Conservation (phyloP, 1,284 basidiomycete species). For the Trichosporon ovoides region DNA sequence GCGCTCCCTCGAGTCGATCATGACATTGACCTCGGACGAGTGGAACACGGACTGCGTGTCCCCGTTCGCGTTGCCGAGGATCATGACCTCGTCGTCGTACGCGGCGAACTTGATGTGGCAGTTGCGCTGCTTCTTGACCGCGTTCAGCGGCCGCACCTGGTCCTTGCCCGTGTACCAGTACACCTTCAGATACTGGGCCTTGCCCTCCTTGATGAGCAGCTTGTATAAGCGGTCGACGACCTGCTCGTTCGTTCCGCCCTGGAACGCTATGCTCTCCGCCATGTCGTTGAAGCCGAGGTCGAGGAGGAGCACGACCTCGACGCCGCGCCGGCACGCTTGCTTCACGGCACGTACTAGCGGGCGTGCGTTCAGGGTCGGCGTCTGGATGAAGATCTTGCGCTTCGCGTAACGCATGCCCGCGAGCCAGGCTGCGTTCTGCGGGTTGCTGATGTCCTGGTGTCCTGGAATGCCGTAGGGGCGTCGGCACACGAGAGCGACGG, state of each 20-base stretch:
- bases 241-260: slow-evolving; percentile 74
- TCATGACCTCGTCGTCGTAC: slow-evolving; percentile 65
- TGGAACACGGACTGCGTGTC: slow-evolving; percentile 73
- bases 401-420: slow-evolving; percentile 64
- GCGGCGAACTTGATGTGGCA: slow-evolving; percentile 73
- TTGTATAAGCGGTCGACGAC: slow-evolving; percentile 64
- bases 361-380: slow-evolving; percentile 67
- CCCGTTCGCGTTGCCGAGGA: slow-evolving; percentile 56
- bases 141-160: slow-evolving; percentile 65
- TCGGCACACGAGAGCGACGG: slow-evolving; percentile 68
- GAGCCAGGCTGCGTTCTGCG: slow-evolving; percentile 72
- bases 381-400: slow-evolving; percentile 68
- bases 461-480: slow-evolving; percentile 58
- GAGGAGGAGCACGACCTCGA: slow-evolving; percentile 61
- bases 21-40: slow-evolving; percentile 69
- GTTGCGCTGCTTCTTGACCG: slow-evolving; percentile 66
- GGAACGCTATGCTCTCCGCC: slow-evolving; percentile 61
- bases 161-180: slow-evolving; percentile 59
- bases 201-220: slow-evolving; percentile 52
- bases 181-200: slow-evolving; percentile 58
- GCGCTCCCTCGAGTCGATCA: slow-evolving; percentile 62
- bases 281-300: slow-evolving; percentile 66
- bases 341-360: slow-evolving; percentile 64
- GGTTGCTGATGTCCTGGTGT: slow-evolving; percentile 56
- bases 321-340: slow-evolving; percentile 62